A percentile compares a stretch with the other conserved stretches of the same genome.
Evolutionary conservation across 306 rosid genomes (phyloP).

Genomic region (Canavalia gladiata): DNA sequence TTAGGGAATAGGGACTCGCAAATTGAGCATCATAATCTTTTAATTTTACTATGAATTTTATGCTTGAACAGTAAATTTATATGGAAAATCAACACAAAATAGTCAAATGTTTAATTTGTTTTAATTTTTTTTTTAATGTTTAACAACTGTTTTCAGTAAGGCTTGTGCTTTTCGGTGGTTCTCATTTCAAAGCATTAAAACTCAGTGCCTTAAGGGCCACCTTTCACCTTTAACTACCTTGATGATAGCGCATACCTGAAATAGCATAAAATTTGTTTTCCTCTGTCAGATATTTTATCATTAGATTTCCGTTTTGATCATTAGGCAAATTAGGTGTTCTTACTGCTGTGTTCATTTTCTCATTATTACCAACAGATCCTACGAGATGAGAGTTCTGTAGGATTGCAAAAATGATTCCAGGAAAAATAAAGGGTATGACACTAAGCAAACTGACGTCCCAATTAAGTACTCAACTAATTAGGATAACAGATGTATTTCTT

Average conservation of each 20-base stretch:
- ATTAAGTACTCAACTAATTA: slow-evolving; percentile 28
- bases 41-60: not conserved
- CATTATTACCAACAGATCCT: slow-evolving; percentile 57
- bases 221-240: slow-evolving; percentile 7
- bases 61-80: not conserved
- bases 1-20: not conserved
- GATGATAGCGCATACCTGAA: slow-evolving; percentile 56
- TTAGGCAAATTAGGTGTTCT: slow-evolving; percentile 41
- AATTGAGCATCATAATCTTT: not conserved
- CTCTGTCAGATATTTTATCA: slow-evolving; percentile 44
- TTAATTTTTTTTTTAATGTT: not conserved
- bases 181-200: not conserved
- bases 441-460: slow-evolving; percentile 25
- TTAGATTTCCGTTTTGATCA: slow-evolving; percentile 46
- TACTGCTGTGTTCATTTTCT: slow-evolving; percentile 48
- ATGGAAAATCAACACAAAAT: not conserved
- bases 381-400: slow-evolving; percentile 51
- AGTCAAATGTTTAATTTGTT: slow-evolving; percentile 17
- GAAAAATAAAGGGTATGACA: slow-evolving; percentile 33
- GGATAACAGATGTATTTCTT: slow-evolving; percentile 13
- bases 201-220: not conserved
- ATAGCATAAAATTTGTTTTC: slow-evolving; percentile 48
- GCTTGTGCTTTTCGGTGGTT: not conserved
- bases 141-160: not conserved
- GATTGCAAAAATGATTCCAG: slow-evolving; percentile 44